Conservation (phyloP, 306 rosid species). For the Glycyrrhiza uralensis region DNA sequence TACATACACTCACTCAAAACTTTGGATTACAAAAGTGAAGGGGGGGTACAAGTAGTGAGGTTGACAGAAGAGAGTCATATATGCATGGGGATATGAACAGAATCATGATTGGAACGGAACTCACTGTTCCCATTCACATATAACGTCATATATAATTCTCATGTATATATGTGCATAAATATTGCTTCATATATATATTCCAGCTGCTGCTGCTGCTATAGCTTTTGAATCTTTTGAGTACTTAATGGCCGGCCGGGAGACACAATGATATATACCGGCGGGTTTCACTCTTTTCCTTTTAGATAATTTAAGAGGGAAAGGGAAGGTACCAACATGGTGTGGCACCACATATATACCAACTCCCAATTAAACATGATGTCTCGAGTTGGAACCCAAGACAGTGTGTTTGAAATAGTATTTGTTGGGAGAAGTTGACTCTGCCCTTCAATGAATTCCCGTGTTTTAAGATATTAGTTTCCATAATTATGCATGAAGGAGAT, state of each 20-base stretch:
- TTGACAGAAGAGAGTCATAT: slow-evolving; percentile 38
- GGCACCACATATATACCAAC: too few species aligned
- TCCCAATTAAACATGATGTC: too few species aligned
- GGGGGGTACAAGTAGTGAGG: slow-evolving; percentile 32
- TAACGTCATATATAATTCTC: slow-evolving; percentile 31
- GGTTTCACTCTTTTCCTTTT: slow-evolving; percentile 22
- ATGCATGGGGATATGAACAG: slow-evolving; percentile 42
- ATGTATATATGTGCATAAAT: background rate
- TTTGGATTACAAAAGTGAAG: slow-evolving; percentile 9
- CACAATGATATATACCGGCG: background rate
- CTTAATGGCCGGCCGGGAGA: background rate
- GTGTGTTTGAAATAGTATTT: too few species aligned
- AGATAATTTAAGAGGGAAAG: background rate
- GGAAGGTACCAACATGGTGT: too few species aligned
- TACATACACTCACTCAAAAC: slow-evolving; percentile 22
- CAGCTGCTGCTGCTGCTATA: slow-evolving; percentile 2
- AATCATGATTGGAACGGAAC: slow-evolving; percentile 60
- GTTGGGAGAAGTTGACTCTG: too few species aligned
- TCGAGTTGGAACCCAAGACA: too few species aligned
- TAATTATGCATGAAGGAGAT: too few species aligned
- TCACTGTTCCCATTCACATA: slow-evolving; percentile 48
- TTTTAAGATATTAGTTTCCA: too few species aligned
- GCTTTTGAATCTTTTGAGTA: background rate
- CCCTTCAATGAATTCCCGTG: too few species aligned
- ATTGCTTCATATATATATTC: background rate